Base-by-base conservation (phyloP, 129 eudicot genomes). In the Centella asiatica region DNA sequence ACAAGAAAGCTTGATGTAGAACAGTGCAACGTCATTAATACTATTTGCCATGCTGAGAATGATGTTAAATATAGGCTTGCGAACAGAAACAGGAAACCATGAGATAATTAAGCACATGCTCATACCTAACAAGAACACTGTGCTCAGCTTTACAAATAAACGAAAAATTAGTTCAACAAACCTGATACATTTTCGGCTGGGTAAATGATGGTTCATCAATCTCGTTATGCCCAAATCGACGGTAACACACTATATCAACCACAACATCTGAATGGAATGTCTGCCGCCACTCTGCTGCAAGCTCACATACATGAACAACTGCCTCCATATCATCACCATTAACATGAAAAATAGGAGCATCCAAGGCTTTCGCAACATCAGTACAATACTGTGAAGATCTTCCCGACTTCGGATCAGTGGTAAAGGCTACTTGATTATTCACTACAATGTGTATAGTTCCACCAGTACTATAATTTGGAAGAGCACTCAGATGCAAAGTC, bases 231-330 rank as follows among this genome's bases (percentile, higher is more conserved):
- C 99, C 99, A 76, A 92, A 92, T 68, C 99, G 72, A 44, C 99
- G 88, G 57, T 92, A 92, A 76, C 99, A 92, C 13, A 92, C 95
- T 22, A 92, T 84, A 64, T 92, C 99, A 61, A 92, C 90, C 68
- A 92, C 99, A 62, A 87, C 99, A 80, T 92, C 99, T 19, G 96
- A 74, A 61, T 92, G 98, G 78, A 92, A 92, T 8, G 81, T 92
- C 75, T 92, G 98, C 40, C 98, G 94, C 98, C 98, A 92, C 67
- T 92, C 95, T 34, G 98, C 98, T 44, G 98, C 98, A 67, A 92
- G 94, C 77, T 90, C 97, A 79, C 97, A 90, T 5, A 78, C 95
- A 71, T 90, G 97, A 60, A 79, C 97, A 57, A 92, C 98, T 29
- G 95, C 95, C 75, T 92, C 98, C 61, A 92, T 81, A 67, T 92